Conservation (phyloP, 108 stramenopile genomes). For the Cylindrotheca fusiformis region DNA sequence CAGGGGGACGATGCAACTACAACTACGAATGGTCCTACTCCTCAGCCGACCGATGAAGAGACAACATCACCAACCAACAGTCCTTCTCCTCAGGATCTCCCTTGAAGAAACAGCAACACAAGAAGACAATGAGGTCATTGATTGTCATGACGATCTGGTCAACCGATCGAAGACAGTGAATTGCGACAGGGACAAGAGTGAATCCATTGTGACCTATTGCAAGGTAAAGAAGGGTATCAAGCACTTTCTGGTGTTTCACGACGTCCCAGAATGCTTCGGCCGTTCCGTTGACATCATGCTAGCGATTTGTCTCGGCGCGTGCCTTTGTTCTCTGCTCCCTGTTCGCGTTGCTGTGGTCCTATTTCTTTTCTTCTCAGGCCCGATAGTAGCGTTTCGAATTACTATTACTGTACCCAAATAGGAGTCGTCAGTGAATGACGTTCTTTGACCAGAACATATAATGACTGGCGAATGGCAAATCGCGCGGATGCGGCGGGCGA, state of each 20-base stretch:
- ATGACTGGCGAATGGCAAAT: no score
- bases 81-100: no score
- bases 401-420: no score
- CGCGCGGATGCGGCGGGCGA: no score
- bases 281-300: not conserved
- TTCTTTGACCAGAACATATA: no score
- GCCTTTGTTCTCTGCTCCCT: constrained; percentile 2
- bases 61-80: no score
- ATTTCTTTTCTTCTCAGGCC: no score
- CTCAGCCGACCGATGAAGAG: no score
- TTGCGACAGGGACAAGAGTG: not conserved
- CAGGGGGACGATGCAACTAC: constrained; percentile 15
- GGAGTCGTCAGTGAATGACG: no score
- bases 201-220: not conserved
- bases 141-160: not conserved
- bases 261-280: not conserved
- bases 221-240: not conserved
- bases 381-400: no score
- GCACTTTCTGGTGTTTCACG: not conserved
- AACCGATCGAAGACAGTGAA: not conserved
- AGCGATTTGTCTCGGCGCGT: not conserved
- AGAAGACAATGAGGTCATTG: not conserved
- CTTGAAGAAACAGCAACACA: no score
- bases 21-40: constrained; percentile 22
- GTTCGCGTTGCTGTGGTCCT: no score